These are phyloP conservation scores for Cladosporium sp. DNA, from an alignment of 2,329 filamentous ascomycete species.

Conservation along the genomic window DNA sequence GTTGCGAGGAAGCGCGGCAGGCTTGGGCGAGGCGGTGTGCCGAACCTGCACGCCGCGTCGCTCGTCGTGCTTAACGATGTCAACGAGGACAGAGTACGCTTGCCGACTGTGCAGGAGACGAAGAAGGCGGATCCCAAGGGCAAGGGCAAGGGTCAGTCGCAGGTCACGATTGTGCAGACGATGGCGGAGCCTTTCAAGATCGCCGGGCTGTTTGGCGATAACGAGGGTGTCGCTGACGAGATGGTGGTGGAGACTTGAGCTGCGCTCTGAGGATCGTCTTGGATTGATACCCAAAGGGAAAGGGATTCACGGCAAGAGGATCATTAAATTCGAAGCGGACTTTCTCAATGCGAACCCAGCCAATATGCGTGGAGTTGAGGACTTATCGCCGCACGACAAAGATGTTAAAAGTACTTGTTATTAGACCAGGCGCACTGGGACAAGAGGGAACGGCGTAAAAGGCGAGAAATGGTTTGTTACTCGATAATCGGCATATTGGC, in stretches of 20 bases:
- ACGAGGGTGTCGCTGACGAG: constrained; percentile 30
- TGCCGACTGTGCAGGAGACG: constrained; percentile 33
- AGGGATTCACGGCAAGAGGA: no score
- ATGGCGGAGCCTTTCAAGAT: constrained; percentile 96
- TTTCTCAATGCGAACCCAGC: no score
- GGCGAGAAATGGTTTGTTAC: no score
- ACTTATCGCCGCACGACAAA: not conserved
- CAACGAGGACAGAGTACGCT: constrained; percentile 79
- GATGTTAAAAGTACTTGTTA: not conserved
- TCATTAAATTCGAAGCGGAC: no score
- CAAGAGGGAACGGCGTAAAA: no score
- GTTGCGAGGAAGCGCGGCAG: constrained; percentile 90
- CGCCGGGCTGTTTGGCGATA: constrained; percentile 83
- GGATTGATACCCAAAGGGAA: constrained; percentile 13
- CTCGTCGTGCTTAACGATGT: constrained; percentile 96
- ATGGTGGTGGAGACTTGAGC: constrained; percentile 22
- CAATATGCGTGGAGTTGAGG: no score
- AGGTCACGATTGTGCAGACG: constrained; percentile 82
- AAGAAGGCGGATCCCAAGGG: constrained; percentile 28
- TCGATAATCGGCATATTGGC: not conserved
- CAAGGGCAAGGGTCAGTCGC: constrained; percentile 56
- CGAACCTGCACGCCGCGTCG: constrained; percentile 81
- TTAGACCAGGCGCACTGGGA: not conserved
- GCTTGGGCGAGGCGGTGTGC: constrained; percentile 82
- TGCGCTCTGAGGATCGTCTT: constrained; percentile 5